A percentile compares a stretch with the other conserved stretches of the same genome.
phyloP scores from a whole-genome alignment of 805 yeast genomes.

The Cyberlindnera saturnus region DNA sequence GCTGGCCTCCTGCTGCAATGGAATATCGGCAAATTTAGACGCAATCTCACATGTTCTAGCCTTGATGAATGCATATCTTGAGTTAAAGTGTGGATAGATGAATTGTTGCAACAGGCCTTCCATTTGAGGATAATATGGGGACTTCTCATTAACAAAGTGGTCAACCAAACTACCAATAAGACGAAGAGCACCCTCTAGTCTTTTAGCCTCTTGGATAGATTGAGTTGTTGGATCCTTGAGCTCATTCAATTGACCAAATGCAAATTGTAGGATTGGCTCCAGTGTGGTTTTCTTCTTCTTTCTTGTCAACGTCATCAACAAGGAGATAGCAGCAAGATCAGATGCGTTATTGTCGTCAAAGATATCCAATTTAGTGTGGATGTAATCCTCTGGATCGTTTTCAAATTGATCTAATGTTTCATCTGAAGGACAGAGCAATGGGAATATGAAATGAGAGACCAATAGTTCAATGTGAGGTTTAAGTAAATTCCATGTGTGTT shows the following conservation, averaged over 20 bases:
- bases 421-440: conserved; percentile 65
- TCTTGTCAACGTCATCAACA: conserved; percentile 65
- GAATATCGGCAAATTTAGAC: conserved; percentile 57
- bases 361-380: conserved; percentile 63
- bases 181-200: conserved; percentile 74
- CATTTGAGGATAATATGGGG: conserved; percentile 57
- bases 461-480: conserved; percentile 61
- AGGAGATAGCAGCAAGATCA: conserved; percentile 71
- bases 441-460: conserved; percentile 67
- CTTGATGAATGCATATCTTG: conserved; percentile 59
- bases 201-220: conserved; percentile 46
- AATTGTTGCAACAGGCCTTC: conserved; percentile 58
- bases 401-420: conserved; percentile 70
- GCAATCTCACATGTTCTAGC: conserved; percentile 69
- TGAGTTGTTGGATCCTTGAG: conserved; percentile 27
- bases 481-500: conserved; percentile 60
- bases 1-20: conserved; percentile 36
- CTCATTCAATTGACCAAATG: conserved; percentile 40
- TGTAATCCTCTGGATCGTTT: conserved; percentile 83
- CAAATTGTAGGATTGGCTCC: conserved; percentile 54
- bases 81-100: conserved; percentile 67
- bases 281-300: conserved; percentile 59
- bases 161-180: conserved; percentile 70
- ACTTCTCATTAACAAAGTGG: conserved; percentile 45
- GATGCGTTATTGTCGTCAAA: conserved; percentile 60